Percentiles rank a stretch among this genome's conserved stretches.
These are phyloP conservation scores for Aurantiochytrium sp. DNA, from an alignment of 108 stramenopile genomes.

Conservation along the genomic window DNA sequence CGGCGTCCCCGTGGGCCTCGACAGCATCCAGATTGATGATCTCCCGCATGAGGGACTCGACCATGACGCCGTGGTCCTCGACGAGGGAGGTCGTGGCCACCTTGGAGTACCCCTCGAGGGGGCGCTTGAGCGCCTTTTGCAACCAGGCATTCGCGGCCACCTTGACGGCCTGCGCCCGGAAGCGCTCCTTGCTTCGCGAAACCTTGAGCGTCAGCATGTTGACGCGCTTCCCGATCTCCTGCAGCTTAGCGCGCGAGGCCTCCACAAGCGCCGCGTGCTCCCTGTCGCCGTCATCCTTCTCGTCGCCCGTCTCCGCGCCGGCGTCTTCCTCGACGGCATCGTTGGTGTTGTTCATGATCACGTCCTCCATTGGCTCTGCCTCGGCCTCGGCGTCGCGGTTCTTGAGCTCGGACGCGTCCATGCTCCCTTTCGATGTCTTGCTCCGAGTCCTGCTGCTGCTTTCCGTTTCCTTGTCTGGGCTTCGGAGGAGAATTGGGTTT, in stretches of 20 bases:
- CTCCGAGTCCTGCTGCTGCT: too few relatives aligned
- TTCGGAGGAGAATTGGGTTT: too few relatives aligned
- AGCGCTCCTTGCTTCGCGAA: not conserved
- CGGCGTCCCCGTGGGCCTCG: not conserved
- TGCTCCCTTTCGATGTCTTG: too few relatives aligned
- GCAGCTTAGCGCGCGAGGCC: not conserved
- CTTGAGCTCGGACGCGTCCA: too few relatives aligned
- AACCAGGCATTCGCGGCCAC: not conserved
- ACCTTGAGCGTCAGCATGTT: not conserved
- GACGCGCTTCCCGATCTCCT: not conserved
- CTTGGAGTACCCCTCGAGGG: not conserved
- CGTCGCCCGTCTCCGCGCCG: too few relatives aligned
- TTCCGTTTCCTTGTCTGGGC: too few relatives aligned
- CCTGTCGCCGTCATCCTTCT: too few relatives aligned
- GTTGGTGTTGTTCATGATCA: too few relatives aligned
- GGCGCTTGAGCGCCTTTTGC: not conserved
- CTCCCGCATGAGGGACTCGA: not conserved
- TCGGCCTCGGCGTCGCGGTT: too few relatives aligned
- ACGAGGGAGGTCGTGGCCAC: not conserved
- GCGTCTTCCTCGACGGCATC: too few relatives aligned
- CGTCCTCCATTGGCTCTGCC: too few relatives aligned
- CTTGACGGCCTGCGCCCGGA: not conserved
- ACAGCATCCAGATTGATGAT: slow-evolving; percentile 11
- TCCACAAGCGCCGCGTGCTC: not conserved
- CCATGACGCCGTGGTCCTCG: not conserved